Base-by-base conservation (phyloP, 169 alveolate genomes). In the Eimeria maxima region DNA sequence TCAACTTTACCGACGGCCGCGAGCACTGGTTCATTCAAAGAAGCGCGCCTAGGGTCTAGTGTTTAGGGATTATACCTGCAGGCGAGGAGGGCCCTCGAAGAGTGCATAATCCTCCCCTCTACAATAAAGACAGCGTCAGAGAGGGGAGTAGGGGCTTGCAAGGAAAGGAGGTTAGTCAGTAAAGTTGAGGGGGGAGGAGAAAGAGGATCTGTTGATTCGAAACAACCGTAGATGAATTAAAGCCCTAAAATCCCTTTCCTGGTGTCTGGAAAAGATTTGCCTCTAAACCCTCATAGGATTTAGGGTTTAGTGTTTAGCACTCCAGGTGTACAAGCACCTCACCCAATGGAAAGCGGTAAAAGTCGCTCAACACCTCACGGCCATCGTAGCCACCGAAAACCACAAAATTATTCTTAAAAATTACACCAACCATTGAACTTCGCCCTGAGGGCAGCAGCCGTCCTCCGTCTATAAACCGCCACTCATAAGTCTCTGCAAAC, bases 321-420 rank as follows among this genome's bases (percentile, higher is more conserved):
- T 78, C 47, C 4, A 44, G 89, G 89, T 78, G 45, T 78, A 47
- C 14, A 60, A 60, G 14, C 18, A 16, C 55, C 42, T 50, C 14
- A 81, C 90, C 90, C 4, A 81, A 47, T 8, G 97, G 97, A 86
- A 97, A 97, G 65, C 96, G 65, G 96, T 98, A 97, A 95, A 98
- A 98, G 95, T 98, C 99, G 95, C 97, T 97, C 50, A 98, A 91
- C 96, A 98, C 97, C 55, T 96, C 97, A 65, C 95, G 95, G 47
- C 99, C 99, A 89, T 97, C 98, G 90, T 98, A 98, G 3, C 99
- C 99, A 33, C 99, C 99, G 95, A 97, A 98, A 45, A 98, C 97
- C 22, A 80, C 97, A 7, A 98, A 95, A 5, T 97, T 94, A 73
- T 98, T 96, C 33, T 97, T 96, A 92, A 97, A 96, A 14, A 98